These are phyloP conservation scores for Lasiodiplodia sp. DNA, from an alignment of 2,329 filamentous ascomycete genomes.

Conservation along the genomic window DNA sequence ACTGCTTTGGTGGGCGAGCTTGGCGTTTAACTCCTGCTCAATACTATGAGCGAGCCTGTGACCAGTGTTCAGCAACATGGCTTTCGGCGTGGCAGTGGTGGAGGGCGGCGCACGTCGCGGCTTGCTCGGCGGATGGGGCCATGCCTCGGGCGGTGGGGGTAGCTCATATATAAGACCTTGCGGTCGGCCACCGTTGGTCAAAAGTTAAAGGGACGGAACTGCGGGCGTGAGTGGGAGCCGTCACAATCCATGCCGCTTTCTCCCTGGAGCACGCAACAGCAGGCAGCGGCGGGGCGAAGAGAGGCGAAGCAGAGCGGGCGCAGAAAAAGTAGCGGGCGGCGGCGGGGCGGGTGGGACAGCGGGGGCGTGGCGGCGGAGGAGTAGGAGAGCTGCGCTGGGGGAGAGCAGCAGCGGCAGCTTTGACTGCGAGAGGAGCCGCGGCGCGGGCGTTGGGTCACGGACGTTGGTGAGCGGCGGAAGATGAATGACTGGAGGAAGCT, in stretches of 20 bases:
- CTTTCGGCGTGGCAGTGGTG: constrained; percentile 4
- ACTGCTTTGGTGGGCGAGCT: constrained; percentile 58
- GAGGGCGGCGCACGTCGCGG: constrained; percentile 57
- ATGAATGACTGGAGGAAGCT: constrained; percentile 21
- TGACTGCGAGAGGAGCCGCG: constrained; percentile 19
- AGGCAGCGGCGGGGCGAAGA: constrained; percentile 13
- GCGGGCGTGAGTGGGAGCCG: constrained; percentile 55
- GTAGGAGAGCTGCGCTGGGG: constrained; percentile 7
- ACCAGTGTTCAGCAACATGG: constrained; percentile 36
- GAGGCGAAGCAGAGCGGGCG: constrained; percentile 1
- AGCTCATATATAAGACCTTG: constrained; percentile 54
- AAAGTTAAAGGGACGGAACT: constrained; percentile 60
- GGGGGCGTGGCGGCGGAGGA: not conserved
- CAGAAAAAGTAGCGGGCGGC: not conserved
- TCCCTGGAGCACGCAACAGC: constrained; percentile 27
- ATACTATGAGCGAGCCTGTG: constrained; percentile 53
- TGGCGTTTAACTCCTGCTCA: constrained; percentile 58
- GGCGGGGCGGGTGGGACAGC: constrained; percentile 6
- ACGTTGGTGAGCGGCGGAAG: constrained; percentile 13
- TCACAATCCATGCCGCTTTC: constrained; percentile 60
- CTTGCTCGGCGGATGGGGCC: constrained; percentile 58
- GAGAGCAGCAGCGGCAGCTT: constrained; percentile 21
- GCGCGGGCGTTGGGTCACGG: constrained; percentile 23
- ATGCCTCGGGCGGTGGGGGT: constrained; percentile 44
- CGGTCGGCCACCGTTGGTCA: constrained; percentile 55